phyloP scores from a whole-genome alignment of 805 yeast genomes.

The Scheffersomyces lignosus region DNA sequence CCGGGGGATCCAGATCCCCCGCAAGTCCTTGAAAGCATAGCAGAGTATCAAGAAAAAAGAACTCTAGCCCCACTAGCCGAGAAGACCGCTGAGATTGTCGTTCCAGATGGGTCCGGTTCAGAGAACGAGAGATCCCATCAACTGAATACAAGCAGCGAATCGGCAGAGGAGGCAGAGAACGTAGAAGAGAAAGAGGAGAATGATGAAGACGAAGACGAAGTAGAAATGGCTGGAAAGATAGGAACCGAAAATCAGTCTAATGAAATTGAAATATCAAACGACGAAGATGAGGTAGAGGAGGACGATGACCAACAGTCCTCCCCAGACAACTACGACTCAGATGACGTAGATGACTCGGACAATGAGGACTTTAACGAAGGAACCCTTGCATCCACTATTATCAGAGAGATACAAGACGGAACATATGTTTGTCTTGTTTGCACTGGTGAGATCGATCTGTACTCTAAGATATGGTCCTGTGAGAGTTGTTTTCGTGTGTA shows the following conservation, averaged over 20 bases:
- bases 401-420: constrained; percentile 63
- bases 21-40: too few species aligned
- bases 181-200: too few species aligned
- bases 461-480: constrained; percentile 79
- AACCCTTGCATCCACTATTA: constrained; percentile 42
- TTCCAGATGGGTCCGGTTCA: too few species aligned
- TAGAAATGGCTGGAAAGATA: not conserved
- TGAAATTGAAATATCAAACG: too few species aligned
- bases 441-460: constrained; percentile 72
- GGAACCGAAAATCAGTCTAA: not conserved
- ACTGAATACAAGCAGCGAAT: too few species aligned
- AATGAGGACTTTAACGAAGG: constrained; percentile 21
- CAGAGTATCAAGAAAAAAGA: too few species aligned
- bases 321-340: constrained; percentile 8
- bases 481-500: constrained; percentile 75
- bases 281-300: constrained; percentile 2
- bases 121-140: too few species aligned
- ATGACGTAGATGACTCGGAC: constrained; percentile 19
- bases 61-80: too few species aligned
- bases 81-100: too few species aligned
- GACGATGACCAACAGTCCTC: too few species aligned
- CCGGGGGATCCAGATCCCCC: too few species aligned
- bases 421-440: constrained; percentile 84
- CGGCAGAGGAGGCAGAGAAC: too few species aligned
- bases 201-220: constrained; percentile 1